Percentiles rank a stretch among this genome's conserved stretches.
Conservation (phyloP, 2,329 filamentous ascomycete species). For the Pyrenophora teres region DNA sequence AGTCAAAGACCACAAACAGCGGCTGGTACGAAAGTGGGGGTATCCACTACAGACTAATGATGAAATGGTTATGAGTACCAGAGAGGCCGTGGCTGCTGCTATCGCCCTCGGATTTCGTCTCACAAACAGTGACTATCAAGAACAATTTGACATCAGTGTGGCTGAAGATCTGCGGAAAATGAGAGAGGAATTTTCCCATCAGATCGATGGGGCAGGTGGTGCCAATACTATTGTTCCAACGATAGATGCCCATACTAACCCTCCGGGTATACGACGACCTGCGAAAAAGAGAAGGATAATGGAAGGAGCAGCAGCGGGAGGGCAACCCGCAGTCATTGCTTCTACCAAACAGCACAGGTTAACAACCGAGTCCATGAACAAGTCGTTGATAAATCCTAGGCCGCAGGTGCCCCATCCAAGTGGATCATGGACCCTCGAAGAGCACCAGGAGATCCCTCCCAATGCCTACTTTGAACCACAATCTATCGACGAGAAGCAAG, state of each 20-base stretch:
- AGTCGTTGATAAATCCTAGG: not conserved
- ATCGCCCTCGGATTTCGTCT: slow-evolving; percentile 12
- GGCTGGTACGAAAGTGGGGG: slow-evolving; percentile 11
- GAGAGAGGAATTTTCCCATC: too few relatives aligned
- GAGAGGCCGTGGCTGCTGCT: slow-evolving; percentile 14
- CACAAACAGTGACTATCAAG: not conserved
- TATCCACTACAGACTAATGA: not conserved
- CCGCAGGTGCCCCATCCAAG: slow-evolving; percentile 10
- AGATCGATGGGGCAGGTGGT: too few relatives aligned
- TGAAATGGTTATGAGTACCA: slow-evolving; percentile 8
- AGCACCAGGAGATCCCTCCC: slow-evolving; percentile 24
- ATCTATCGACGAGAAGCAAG: slow-evolving; percentile 18
- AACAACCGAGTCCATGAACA: not conserved
- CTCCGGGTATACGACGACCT: too few relatives aligned
- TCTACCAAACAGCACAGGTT: not conserved
- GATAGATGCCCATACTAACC: too few relatives aligned
- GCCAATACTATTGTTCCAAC: too few relatives aligned
- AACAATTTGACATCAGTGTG: too few relatives aligned
- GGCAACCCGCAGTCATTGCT: not conserved
- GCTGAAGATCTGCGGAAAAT: too few relatives aligned
- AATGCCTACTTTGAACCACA: slow-evolving; percentile 27
- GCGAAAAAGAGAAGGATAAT: too few relatives aligned
- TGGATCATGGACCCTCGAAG: slow-evolving; percentile 24
- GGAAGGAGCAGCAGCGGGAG: too few relatives aligned
- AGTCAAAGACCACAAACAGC: slow-evolving; percentile 23